Conservation (phyloP, 2,329 filamentous ascomycete species). For the Stagonosporopsis vannaccii region DNA sequence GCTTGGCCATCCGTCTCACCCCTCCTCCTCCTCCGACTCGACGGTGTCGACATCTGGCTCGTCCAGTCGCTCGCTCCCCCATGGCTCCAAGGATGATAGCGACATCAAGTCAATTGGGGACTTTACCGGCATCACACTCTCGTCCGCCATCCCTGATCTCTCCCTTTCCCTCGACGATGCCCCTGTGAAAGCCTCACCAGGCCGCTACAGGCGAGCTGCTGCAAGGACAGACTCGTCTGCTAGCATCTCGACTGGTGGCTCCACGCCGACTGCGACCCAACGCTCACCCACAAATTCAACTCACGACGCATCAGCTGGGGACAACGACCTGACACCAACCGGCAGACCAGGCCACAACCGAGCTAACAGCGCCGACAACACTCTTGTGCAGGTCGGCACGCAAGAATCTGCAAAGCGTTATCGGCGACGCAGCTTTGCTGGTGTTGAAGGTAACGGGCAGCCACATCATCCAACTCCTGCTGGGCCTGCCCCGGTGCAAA, state of each 20-base stretch:
- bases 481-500: constrained; percentile 22
- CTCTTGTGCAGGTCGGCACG: constrained; percentile 64
- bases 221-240: constrained; percentile 61
- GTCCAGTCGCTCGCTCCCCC: constrained; percentile 56
- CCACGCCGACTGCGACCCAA: constrained; percentile 42
- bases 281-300: constrained; percentile 58
- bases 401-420: constrained; percentile 77
- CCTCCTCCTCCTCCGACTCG: constrained; percentile 53
- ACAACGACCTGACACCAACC: constrained; percentile 26
- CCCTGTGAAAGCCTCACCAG: constrained; percentile 73
- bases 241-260: constrained; percentile 38
- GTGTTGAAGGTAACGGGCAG: constrained; percentile 55
- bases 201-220: constrained; percentile 79
- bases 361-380: constrained; percentile 73
- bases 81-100: constrained; percentile 59
- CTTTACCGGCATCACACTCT: constrained; percentile 58
- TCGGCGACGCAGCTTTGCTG: constrained; percentile 83
- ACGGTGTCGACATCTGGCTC: constrained; percentile 59
- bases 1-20: constrained; percentile 47
- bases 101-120: constrained; percentile 48
- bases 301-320: constrained; percentile 64
- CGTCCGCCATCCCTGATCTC: constrained; percentile 61
- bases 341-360: constrained; percentile 60
- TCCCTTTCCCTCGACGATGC: constrained; percentile 63
- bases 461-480: constrained; percentile 23